Percentiles rank a stretch among this genome's conserved stretches.
These are phyloP conservation scores for Coelastrella sp. DNA, from an alignment of 139 green algal genomes.

Conservation along the genomic window DNA sequence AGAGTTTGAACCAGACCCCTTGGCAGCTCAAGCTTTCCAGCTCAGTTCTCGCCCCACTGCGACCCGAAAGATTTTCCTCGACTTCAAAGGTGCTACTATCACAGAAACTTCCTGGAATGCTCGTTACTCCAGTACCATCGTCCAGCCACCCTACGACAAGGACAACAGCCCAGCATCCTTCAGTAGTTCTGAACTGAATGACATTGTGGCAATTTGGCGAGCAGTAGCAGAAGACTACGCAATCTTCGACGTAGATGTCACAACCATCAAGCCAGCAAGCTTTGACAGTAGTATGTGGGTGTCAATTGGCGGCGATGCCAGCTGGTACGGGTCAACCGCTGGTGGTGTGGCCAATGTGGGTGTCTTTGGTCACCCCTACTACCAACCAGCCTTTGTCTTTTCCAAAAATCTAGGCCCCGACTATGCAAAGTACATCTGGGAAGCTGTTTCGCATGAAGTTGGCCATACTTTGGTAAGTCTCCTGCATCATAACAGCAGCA, in stretches of 20 bases:
- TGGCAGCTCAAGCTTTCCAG: background rate
- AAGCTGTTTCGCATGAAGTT: conserved; percentile 16
- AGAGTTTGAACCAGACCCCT: background rate
- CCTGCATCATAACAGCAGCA: too few relatives aligned
- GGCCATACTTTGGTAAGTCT: background rate
- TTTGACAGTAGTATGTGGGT: background rate
- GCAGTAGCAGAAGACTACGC: conserved; percentile 19
- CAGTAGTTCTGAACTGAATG: background rate
- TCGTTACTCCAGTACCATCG: background rate
- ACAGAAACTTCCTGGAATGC: background rate
- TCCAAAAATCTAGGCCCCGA: background rate
- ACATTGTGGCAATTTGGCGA: conserved; percentile 5
- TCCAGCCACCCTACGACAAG: background rate
- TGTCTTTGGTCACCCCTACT: background rate
- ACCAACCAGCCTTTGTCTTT: background rate
- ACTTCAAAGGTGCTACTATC: background rate
- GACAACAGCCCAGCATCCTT: conserved; percentile 1
- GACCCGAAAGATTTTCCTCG: conserved; percentile 5
- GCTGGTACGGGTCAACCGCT: background rate
- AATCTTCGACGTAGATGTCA: conserved; percentile 22
- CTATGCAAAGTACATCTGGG: conserved; percentile 28
- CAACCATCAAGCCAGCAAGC: background rate
- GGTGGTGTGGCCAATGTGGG: background rate
- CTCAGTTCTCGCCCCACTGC: background rate
- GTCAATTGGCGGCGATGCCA: background rate